phyloP scores from a whole-genome alignment of 306 rosid species.

The Vigna unguiculata region DNA sequence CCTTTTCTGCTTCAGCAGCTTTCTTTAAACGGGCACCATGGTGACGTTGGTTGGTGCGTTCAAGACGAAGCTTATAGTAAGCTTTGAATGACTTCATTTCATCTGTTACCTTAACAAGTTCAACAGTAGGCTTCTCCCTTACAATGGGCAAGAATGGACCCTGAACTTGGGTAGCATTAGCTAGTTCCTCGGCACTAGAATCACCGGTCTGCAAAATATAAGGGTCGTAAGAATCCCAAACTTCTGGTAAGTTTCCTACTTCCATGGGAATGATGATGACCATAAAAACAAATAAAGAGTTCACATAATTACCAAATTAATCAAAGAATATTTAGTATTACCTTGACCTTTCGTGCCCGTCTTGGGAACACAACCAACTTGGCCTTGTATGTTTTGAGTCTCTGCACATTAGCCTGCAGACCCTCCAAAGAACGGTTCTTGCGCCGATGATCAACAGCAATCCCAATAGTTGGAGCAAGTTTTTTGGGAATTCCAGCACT shows the following conservation, averaged over 20 bases:
- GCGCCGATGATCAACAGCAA: constrained; percentile 71
- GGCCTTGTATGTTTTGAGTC: constrained; percentile 76
- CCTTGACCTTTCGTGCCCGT: constrained; percentile 64
- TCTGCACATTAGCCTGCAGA: constrained; percentile 62
- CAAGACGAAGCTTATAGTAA: constrained; percentile 69
- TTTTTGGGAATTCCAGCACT: constrained; percentile 72
- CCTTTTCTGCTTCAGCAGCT: constrained; percentile 81
- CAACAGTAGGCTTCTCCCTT: constrained; percentile 61
- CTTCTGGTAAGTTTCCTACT: background rate
- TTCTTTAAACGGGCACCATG: constrained; percentile 68
- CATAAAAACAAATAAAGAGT: background rate
- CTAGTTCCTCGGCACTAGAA: constrained; percentile 70
- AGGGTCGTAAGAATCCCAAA: background rate
- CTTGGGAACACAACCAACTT: constrained; percentile 80
- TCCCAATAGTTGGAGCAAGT: constrained; percentile 74
- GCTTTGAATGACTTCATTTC: constrained; percentile 72
- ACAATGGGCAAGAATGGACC: constrained; percentile 62
- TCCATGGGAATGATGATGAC: background rate
- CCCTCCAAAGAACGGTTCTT: constrained; percentile 65
- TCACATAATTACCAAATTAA: no score
- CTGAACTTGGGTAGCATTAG: constrained; percentile 70
- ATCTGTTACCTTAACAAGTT: constrained; percentile 67
- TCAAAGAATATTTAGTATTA: background rate
- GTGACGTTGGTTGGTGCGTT: constrained; percentile 64
- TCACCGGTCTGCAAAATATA: constrained; percentile 57